A percentile compares a stretch with the other conserved stretches of the same genome.
These are phyloP conservation scores for Taiozyma onychis DNA, from an alignment of 1,139 yeast species.

Conservation along the genomic window DNA sequence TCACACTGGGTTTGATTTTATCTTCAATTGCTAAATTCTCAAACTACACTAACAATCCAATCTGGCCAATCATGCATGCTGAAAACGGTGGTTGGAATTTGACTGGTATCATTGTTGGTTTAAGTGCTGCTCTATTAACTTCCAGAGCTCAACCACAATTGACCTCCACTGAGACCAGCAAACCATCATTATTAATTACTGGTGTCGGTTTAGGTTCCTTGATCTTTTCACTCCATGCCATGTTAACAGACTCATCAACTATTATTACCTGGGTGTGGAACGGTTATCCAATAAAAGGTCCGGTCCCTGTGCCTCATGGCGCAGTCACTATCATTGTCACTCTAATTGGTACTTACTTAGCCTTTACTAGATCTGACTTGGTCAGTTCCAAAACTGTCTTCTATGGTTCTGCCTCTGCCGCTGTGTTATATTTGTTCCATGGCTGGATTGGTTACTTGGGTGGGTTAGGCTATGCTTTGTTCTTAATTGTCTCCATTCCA, in stretches of 20 bases:
- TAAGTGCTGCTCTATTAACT: conserved; percentile 56
- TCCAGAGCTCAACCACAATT: conserved; percentile 23
- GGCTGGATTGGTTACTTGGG: conserved; percentile 88
- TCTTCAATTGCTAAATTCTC: conserved; percentile 74
- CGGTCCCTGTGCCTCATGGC: conserved; percentile 88
- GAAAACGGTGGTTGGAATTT: conserved; percentile 83
- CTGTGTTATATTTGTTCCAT: conserved; percentile 41
- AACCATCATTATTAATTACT: conserved; percentile 35
- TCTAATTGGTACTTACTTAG: conserved; percentile 50
- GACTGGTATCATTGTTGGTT: conserved; percentile 62
- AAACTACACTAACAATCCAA: conserved; percentile 81
- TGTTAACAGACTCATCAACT: conserved; percentile 79
- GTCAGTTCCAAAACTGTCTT: conserved; percentile 20
- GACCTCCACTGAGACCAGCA: conserved; percentile 12
- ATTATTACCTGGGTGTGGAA: conserved; percentile 91
- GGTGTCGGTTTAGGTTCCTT: conserved; percentile 75
- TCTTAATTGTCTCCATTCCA: conserved; percentile 62
- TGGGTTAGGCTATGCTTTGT: conserved; percentile 58
- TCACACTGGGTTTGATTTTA: conserved; percentile 64
- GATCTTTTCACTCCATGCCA: conserved; percentile 66
- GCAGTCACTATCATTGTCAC: conserved; percentile 57
- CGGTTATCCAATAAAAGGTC: conserved; percentile 85
- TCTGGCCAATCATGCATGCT: conserved; percentile 92
- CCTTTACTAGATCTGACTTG: conserved; percentile 27
- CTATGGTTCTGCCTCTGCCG: conserved; percentile 25